Conservation (phyloP, 352 stramenopile species). For the Globisporangium iwayamae region DNA sequence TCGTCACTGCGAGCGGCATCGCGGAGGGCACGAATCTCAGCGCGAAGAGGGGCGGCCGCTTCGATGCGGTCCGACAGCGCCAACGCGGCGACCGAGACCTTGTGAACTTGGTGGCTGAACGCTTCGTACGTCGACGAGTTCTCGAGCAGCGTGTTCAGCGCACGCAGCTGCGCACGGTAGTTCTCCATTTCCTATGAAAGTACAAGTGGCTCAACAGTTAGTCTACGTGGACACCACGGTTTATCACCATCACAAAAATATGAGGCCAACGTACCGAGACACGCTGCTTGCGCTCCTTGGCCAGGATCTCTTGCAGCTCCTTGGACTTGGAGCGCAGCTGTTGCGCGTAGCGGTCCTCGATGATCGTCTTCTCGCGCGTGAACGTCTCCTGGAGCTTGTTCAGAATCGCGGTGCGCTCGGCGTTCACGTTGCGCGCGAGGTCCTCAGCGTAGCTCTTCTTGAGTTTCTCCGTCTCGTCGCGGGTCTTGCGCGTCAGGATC, state of each 20-base stretch:
- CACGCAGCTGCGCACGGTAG: slow-evolving; percentile 61
- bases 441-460: slow-evolving; percentile 69
- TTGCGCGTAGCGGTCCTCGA: slow-evolving; percentile 47
- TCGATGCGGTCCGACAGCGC: slow-evolving; percentile 80
- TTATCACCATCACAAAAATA: neutral
- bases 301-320: slow-evolving; percentile 53
- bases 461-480: slow-evolving; percentile 54
- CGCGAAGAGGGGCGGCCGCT: slow-evolving; percentile 59
- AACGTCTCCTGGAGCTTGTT: slow-evolving; percentile 62
- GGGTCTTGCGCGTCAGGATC: slow-evolving; percentile 50
- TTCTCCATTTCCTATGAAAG: slow-evolving; percentile 49
- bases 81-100: slow-evolving; percentile 73
- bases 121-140: slow-evolving; percentile 78
- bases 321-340: slow-evolving; percentile 47
- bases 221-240: neutral
- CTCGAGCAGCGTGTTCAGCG: slow-evolving; percentile 65
- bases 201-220: neutral
- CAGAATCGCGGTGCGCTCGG: slow-evolving; percentile 48
- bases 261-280: slow-evolving; percentile 22
- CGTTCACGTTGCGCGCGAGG: slow-evolving; percentile 54
- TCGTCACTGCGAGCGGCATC: slow-evolving; percentile 69
- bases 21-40: slow-evolving; percentile 66
- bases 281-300: slow-evolving; percentile 61
- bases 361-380: slow-evolving; percentile 54
- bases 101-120: slow-evolving; percentile 84